A percentile compares a stretch with the other conserved stretches of the same genome.
These are phyloP conservation scores for Hygrophila difformis DNA, from an alignment of 257 asterid species.

Conservation along the genomic window DNA sequence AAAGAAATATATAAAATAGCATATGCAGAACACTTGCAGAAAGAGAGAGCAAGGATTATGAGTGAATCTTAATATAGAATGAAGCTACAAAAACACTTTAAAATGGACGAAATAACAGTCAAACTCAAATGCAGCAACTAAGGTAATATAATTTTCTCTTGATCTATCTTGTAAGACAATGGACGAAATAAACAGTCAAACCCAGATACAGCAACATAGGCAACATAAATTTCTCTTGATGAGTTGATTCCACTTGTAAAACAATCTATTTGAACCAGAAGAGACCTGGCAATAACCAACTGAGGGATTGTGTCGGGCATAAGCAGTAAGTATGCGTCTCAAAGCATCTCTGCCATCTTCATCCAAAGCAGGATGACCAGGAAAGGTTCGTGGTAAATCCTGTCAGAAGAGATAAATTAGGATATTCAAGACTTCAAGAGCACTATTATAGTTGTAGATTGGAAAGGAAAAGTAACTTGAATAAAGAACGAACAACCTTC, in stretches of 20 bases:
- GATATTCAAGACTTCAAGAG: too few relatives aligned
- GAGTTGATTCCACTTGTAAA: neutral
- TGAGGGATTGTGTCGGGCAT: conserved; percentile 92
- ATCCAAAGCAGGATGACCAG: conserved; percentile 97
- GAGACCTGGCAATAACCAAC: conserved; percentile 99
- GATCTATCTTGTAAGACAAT: conserved; percentile 2
- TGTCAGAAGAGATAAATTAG: conserved; percentile 26
- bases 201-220: neutral
- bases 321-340: conserved; percentile 93
- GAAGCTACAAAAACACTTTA: conserved; percentile 4
- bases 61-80: neutral
- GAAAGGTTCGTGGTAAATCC: conserved; percentile 98
- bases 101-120: conserved; percentile 8
- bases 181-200: neutral
- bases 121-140: neutral
- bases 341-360: conserved; percentile 97
- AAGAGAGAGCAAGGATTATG: neutral
- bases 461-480: too few relatives aligned
- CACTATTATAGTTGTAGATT: too few relatives aligned
- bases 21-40: too few relatives aligned
- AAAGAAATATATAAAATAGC: neutral
- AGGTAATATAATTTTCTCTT: neutral
- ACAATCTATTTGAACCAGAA: neutral
- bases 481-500: conserved; percentile 58
- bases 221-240: neutral